Base-by-base conservation (phyloP, 2,329 filamentous ascomycete genomes). In the Fusarium albidum region DNA sequence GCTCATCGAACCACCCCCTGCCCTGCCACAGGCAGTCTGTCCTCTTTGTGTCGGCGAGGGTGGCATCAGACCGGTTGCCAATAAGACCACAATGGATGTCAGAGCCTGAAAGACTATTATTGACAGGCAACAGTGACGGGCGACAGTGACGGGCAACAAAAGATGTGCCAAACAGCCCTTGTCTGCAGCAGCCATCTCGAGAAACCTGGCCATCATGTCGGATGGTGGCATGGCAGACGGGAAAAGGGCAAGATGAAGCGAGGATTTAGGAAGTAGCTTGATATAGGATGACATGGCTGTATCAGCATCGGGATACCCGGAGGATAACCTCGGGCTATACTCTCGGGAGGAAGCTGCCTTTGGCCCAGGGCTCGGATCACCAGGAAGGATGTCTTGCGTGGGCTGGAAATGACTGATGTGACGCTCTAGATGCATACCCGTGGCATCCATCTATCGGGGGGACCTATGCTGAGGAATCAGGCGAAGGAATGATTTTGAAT, bases 191-290 rank as follows among this genome's bases (percentile, higher is more conserved):
- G n/a, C n/a, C n/a, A n/a, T n/a, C n/a, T n/a, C 59, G 17, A 62
- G 48, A 9, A 61, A 61, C n/a, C 54, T 54, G 12, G 54, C 46
- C 13, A 58, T 26, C 18, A 61, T 63, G 43, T 58, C 57, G 32
- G 57, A 49, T n/a, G 58, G 32, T 5, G 48, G 52, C 50, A 55
- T 58, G 45, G 54, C 40, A 9, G 82, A 81, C 88, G 87, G 91
- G 71, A 90, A 90, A 73, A 81, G 89, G 45, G 82, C 83, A 18
- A 91, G 74, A 0, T 88, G 79, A 31, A 82, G 79, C 0, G 88
- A 86, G 2, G 51, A 48, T 32, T 55, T 90, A 71, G 91, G 73
- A 86, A 91, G 69, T 91, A 91, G 25, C 81, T 85, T 2, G 76
- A 66, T 89, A 90, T 1, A 87, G 73, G 45, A 87, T 82, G 32